Evolutionary conservation across 306 rosid genomes (phyloP), one percentile per base, ranked within the genome.

Genomic region (Corylus avellana): DNA sequence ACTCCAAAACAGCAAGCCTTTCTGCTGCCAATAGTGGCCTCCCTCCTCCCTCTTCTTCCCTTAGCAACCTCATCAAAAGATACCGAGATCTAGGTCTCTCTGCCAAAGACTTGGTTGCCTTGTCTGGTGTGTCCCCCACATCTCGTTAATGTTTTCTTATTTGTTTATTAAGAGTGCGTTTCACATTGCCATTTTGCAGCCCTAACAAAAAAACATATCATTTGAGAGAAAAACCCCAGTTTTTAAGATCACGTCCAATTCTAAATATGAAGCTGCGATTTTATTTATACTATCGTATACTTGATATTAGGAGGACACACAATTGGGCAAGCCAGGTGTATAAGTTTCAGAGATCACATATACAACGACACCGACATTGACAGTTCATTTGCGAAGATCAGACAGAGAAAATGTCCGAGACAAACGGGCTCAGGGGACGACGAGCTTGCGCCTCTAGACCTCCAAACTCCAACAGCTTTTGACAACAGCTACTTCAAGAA

Each of bases 311-410:
- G 97, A 39, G 84, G 89, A 0, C 98, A 91, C 86, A 94, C 98
- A 35, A 88, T 92, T 18, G 98, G 98, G 3, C 78, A 73, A 75
- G 88, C 98, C 44, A 89, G 79, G 81, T 94, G 98, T n/a, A 50
- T 75, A n/a, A 1, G 3, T n/a, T 94, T 92, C 87, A 88, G 91
- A 79, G 0, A 1, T 4, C 86, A 77, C 57, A 83, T 94, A 68
- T 88, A 94, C 82, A 86, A 81, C 6, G 91, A 92, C 37, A 71
- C n/a, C 59, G 80, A 89, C 80, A 91, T 94, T 1, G 90, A 91
- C 20, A 14, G 62, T 16, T 77, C 87, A 66, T 92, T 94, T 64
- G 97, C 97, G 2, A 27, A 81, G 56, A 68, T 71, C 0, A 94
- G 82, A 67, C 90, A 75, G 56, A 70, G 49, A 11, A 80, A 17